These are phyloP conservation scores for Pilaira anomala DNA, from an alignment of 192 early-diverging fungal species.

Conservation along the genomic window DNA sequence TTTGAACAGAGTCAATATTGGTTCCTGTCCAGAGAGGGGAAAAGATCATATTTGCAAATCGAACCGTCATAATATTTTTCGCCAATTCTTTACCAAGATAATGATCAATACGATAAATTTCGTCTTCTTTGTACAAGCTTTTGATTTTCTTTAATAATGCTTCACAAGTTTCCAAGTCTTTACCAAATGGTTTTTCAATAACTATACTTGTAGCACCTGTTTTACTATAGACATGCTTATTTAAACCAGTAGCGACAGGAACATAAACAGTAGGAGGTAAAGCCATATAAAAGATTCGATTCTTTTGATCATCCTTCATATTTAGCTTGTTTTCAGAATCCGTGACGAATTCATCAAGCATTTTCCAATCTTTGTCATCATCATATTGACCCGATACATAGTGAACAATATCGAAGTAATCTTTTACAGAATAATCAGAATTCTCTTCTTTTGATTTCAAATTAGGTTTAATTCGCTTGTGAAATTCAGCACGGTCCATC, in stretches of 20 bases:
- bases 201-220: constrained; percentile 76
- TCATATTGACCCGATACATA: constrained; percentile 87
- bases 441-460: constrained; percentile 42
- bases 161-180: constrained; percentile 73
- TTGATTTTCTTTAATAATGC: constrained; percentile 66
- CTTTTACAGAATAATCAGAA: constrained; percentile 13
- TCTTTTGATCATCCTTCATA: constrained; percentile 13
- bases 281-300: constrained; percentile 78
- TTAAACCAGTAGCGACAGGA: constrained; percentile 72
- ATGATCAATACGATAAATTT: constrained; percentile 96
- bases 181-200: constrained; percentile 96
- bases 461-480: constrained; percentile 65
- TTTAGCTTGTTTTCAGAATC: constrained; percentile 46
- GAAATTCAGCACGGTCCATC: constrained; percentile 73
- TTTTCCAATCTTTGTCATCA: constrained; percentile 62
- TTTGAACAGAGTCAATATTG: constrained; percentile 87
- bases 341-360: constrained; percentile 57
- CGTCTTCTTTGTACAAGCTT: constrained; percentile 76
- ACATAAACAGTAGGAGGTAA: constrained; percentile 90
- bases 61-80: constrained; percentile 87
- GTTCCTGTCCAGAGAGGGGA: constrained; percentile 81
- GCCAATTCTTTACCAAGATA: constrained; percentile 98
- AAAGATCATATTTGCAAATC: constrained; percentile 88
- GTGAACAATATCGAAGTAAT: constrained; percentile 65
- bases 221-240: constrained; percentile 60